Evolutionary conservation across 139 green algal genomes (phyloP).

Genomic region (Trebouxia sp.): DNA sequence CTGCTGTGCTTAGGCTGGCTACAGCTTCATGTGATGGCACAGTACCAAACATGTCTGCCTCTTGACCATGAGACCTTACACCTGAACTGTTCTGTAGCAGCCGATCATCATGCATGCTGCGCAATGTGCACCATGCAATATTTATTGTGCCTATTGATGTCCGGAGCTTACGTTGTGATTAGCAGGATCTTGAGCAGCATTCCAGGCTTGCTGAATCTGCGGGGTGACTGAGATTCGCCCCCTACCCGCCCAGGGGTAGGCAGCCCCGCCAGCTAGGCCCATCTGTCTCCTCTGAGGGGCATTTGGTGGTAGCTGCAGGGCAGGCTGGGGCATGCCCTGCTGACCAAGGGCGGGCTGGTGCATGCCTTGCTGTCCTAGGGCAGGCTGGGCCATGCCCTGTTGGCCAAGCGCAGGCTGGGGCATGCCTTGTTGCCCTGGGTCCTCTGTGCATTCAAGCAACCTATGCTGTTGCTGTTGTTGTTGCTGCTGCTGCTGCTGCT

Average conservation of each 20-base stretch:
- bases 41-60: neutral
- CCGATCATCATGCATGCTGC: neutral
- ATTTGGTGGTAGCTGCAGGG: neutral
- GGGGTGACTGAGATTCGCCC: neutral
- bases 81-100: too few relatives aligned
- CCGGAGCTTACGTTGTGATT: neutral
- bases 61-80: neutral
- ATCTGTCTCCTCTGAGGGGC: neutral
- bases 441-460: neutral
- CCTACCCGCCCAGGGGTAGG: conserved; percentile 15
- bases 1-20: too few relatives aligned
- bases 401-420: neutral
- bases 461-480: neutral
- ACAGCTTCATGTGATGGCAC: too few relatives aligned
- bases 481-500: too few relatives aligned
- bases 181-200: neutral
- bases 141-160: neutral
- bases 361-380: neutral
- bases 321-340: too few relatives aligned
- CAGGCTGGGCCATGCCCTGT: too few relatives aligned
- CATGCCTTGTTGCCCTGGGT: neutral
- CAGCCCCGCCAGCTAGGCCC: neutral
- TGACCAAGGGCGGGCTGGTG: neutral
- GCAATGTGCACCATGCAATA: neutral
- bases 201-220: conserved; percentile 19